Conservation (phyloP, 768 basidiomycete species). For the Kwoniella botswanensis region DNA sequence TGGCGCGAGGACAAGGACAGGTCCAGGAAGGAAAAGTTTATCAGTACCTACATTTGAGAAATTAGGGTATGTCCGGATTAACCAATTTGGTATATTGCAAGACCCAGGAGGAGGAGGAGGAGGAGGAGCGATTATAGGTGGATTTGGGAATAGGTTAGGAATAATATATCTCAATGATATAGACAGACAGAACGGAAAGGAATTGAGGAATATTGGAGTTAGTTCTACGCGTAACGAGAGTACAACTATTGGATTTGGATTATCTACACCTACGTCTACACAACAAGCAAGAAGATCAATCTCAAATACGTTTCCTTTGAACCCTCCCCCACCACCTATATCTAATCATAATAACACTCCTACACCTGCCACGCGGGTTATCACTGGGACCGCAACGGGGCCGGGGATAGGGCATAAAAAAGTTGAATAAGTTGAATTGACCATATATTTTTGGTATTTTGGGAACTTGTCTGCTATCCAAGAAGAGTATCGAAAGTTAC, state of each 20-base stretch:
- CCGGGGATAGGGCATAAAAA: neutral
- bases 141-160: slow-evolving; percentile 46
- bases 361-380: neutral
- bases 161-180: slow-evolving; percentile 16
- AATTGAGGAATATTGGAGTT: neutral
- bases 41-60: slow-evolving; percentile 21
- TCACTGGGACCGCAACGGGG: neutral
- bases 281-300: neutral
- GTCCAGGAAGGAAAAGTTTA: slow-evolving; percentile 12
- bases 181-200: neutral
- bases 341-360: neutral
- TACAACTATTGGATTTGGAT: neutral
- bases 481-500: too few relatives aligned
- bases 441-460: neutral
- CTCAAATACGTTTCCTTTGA: neutral
- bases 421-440: neutral
- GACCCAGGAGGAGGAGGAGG: neutral
- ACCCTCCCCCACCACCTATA: neutral
- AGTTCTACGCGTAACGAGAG: neutral
- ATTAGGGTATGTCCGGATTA: slow-evolving; percentile 39
- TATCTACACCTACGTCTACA: neutral
- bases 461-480: neutral
- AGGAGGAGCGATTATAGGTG: slow-evolving; percentile 22
- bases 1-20: neutral
- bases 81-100: slow-evolving; percentile 20